These are phyloP conservation scores for Whalleya microplaca DNA, from an alignment of 2,329 filamentous ascomycete species.

Conservation along the genomic window DNA sequence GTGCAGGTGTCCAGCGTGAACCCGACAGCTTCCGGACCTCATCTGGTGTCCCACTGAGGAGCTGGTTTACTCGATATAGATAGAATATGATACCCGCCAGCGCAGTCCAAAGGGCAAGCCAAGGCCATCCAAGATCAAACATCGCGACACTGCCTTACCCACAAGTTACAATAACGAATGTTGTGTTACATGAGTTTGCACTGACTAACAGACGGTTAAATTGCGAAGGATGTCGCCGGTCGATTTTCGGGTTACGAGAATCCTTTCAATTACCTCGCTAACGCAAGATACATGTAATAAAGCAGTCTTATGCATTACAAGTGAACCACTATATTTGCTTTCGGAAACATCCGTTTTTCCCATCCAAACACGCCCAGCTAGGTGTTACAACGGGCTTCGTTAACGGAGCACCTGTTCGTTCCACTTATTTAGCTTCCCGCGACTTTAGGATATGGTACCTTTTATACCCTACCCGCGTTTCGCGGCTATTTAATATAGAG, in stretches of 20 bases:
- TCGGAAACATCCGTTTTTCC: too few relatives aligned
- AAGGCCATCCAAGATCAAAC: constrained; percentile 5
- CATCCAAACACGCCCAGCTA: too few relatives aligned
- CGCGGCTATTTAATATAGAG: too few relatives aligned
- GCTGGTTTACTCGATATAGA: constrained; percentile 42
- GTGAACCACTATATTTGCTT: too few relatives aligned
- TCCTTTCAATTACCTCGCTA: background rate
- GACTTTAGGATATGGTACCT: too few relatives aligned
- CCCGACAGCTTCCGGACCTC: constrained; percentile 39
- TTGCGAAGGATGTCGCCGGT: background rate
- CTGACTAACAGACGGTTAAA: background rate
- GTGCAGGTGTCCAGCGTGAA: constrained; percentile 42
- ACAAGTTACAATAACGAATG: background rate
- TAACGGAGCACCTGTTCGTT: too few relatives aligned
- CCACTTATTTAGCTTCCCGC: too few relatives aligned
- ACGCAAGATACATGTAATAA: background rate
- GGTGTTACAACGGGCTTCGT: too few relatives aligned
- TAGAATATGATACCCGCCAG: constrained; percentile 34
- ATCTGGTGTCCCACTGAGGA: constrained; percentile 42
- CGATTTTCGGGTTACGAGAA: background rate
- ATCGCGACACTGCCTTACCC: background rate
- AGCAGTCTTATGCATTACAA: background rate
- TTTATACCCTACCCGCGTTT: too few relatives aligned
- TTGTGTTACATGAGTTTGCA: background rate
- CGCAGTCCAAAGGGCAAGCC: background rate